Conservation (phyloP, 2,329 filamentous ascomycete species). For the Cytospora piceicola region DNA sequence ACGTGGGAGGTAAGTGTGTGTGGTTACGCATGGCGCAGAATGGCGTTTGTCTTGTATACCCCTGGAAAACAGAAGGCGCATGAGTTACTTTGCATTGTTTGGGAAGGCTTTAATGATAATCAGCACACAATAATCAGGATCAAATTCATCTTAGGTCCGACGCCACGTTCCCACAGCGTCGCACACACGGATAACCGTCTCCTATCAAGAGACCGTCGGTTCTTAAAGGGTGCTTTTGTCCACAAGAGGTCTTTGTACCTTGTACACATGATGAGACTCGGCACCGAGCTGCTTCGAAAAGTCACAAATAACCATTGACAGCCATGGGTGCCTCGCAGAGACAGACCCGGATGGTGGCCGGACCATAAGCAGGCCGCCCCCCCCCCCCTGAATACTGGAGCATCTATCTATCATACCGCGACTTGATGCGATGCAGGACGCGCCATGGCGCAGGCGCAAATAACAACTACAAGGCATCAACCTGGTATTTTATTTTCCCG, state of each 20-base stretch:
- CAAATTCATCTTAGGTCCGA: not conserved
- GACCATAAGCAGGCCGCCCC: not conserved
- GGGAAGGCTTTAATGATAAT: not conserved
- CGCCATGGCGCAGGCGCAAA: not conserved
- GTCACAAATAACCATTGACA: too few species aligned
- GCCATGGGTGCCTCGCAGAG: not conserved
- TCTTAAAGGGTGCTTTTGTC: not conserved
- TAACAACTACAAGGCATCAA: not conserved
- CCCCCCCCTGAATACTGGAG: not conserved
- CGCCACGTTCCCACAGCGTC: too few species aligned
- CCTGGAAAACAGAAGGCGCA: not conserved
- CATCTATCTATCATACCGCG: not conserved
- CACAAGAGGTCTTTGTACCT: not conserved
- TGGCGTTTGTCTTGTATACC: conserved; percentile 9
- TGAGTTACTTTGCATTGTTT: not conserved
- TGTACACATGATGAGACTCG: not conserved
- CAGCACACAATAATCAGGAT: not conserved
- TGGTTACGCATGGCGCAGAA: not conserved
- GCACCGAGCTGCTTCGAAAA: not conserved
- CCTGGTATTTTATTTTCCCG: not conserved
- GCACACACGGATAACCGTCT: too few species aligned
- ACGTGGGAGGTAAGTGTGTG: not conserved
- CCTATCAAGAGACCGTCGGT: too few species aligned
- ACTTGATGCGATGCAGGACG: not conserved
- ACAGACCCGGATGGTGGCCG: not conserved